Evolutionary conservation across 208 protist genomes (phyloP).

Genomic region (Acanthamoeba royreba): DNA sequence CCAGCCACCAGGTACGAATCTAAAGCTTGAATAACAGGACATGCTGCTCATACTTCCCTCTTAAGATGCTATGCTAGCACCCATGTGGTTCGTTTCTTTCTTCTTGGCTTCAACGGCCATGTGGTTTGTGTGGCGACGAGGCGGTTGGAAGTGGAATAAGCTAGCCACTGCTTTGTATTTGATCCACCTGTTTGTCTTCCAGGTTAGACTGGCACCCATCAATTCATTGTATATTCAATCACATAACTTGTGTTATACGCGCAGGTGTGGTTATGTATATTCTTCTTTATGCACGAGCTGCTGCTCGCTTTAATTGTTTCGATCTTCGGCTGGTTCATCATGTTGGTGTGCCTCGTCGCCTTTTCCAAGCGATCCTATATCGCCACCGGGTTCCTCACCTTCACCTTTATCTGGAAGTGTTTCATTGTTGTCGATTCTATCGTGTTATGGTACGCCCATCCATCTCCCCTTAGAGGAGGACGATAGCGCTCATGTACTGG

Average conservation of each 20-base stretch:
- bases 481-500: too few relatives aligned
- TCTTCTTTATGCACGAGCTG: background rate
- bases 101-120: background rate
- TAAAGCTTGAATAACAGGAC: background rate
- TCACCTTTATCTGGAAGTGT: background rate
- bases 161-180: background rate
- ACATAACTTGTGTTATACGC: background rate
- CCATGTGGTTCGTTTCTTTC: background rate
- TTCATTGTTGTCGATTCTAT: background rate
- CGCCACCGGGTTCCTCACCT: background rate
- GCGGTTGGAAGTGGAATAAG: conserved; percentile 32
- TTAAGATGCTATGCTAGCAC: background rate
- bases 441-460: background rate
- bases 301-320: background rate
- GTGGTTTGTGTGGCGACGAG: background rate
- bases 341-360: background rate
- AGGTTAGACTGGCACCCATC: background rate
- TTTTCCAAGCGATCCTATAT: background rate
- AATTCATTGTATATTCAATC: background rate
- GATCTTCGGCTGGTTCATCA: background rate
- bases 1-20: background rate
- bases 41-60: background rate
- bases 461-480: too few relatives aligned
- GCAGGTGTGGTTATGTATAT: background rate
- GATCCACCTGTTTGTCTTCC: background rate